These are phyloP conservation scores for Metschnikowia chrysomelidarum DNA, from an alignment of 805 yeast species.

Conservation along the genomic window DNA sequence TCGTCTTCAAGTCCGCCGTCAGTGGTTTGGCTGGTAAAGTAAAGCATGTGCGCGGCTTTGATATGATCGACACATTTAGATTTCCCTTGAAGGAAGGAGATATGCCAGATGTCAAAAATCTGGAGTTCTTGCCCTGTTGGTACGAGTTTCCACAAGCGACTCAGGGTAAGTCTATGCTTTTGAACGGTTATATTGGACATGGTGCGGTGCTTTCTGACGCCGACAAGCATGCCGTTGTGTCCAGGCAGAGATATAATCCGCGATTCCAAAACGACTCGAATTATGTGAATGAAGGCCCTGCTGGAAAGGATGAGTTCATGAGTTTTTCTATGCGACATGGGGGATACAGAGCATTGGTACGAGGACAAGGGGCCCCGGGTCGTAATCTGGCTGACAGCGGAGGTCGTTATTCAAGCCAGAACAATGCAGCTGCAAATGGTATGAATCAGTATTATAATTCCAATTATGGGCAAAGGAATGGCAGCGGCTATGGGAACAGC, in stretches of 20 bases:
- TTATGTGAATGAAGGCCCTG: slow-evolving; percentile 42
- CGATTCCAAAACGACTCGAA: slow-evolving; percentile 21
- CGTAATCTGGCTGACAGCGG: too few relatives aligned
- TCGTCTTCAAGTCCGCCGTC: slow-evolving; percentile 46
- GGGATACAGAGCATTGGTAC: slow-evolving; percentile 34
- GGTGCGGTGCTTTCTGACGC: slow-evolving; percentile 59
- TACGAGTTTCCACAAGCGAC: slow-evolving; percentile 62
- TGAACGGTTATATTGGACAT: slow-evolving; percentile 74
- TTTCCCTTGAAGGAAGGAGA: slow-evolving; percentile 50
- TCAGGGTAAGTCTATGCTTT: slow-evolving; percentile 75
- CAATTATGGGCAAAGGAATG: slow-evolving; percentile 14
- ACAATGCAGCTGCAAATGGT: slow-evolving; percentile 5
- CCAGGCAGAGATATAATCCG: slow-evolving; percentile 32
- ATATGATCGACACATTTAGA: slow-evolving; percentile 30
- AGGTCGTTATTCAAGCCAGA: slow-evolving; percentile 1
- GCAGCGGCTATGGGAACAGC: slow-evolving; percentile 7
- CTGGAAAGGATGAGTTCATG: slow-evolving; percentile 32
- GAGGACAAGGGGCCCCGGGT: slow-evolving; percentile 11
- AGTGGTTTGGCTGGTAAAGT: slow-evolving; percentile 63
- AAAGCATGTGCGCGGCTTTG: slow-evolving; percentile 32
- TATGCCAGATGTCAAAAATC: slow-evolving; percentile 44
- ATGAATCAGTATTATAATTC: slow-evolving; percentile 7
- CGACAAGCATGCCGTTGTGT: slow-evolving; percentile 61
- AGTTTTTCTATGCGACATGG: slow-evolving; percentile 36
- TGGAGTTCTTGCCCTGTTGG: slow-evolving; percentile 41